Evolutionary conservation across 2,329 filamentous ascomycete genomes (phyloP), one percentile per base, ranked within the genome.

Genomic region (Macroventuria anomochaeta): DNA sequence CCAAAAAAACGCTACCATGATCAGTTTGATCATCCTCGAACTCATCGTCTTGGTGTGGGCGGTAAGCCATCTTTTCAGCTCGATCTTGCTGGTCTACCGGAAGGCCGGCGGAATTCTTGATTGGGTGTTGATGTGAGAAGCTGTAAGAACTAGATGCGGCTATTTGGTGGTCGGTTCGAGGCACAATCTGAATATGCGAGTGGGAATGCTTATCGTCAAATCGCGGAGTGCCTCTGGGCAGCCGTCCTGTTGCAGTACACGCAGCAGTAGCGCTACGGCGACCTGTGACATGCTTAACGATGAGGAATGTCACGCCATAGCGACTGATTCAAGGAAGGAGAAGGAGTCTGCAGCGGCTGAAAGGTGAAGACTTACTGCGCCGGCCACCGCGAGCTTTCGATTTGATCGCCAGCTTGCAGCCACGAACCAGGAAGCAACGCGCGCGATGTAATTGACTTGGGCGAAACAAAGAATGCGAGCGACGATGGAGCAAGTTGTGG

Each of bases 51-150:
- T 49, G 50, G 48, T 59, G 48, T 28, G 46, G 58, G 12, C 63
- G 55, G 33, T 68, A 64, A 3, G 68, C 63, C 70, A 74, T 73
- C 20, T 70, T 63, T 29, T 66, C 68, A 29, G 33, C 55, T 59
- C 10, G 51, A 48, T 18, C 15, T 46, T n/a, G 13, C 20, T 39
- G 31, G 17, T 12, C 43, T 42, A 21, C 44, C 17, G 15, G 32
- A 25, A 3, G 53, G 5, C 10, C 15, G 7, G 5, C 12, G 15
- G 18, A 11, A 1, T 32, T 17, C 7, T 7, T 7, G 10, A 28
- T 37, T 8, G 36, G 28, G 15, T 54, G 46, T 31, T 63, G 56
- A 15, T 62, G 54, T 8, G 66, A 61, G 2, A 54, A 44, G 11
- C 57, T 59, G 17, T 49, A 44, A 32, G 55, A 62, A n/a, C 39